These are phyloP conservation scores for Metarhizium anisopliae DNA, from an alignment of 2,329 filamentous ascomycete genomes.

Conservation along the genomic window DNA sequence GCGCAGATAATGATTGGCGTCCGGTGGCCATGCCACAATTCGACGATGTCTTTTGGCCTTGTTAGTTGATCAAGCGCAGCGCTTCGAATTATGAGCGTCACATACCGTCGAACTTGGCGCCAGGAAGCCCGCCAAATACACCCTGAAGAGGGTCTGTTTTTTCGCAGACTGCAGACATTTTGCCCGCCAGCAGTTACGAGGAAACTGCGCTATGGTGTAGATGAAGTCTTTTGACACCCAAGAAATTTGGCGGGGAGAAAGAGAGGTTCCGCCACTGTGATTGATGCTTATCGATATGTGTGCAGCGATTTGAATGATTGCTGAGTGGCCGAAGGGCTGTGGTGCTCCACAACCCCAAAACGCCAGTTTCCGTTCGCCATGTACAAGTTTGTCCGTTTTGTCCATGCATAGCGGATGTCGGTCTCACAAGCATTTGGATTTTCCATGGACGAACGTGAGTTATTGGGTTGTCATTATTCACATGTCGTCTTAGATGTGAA, in stretches of 20 bases:
- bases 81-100: not conserved
- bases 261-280: not conserved
- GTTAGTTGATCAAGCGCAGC: not conserved
- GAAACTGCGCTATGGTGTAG: not conserved
- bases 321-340: not conserved
- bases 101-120: slow-evolving; percentile 4
- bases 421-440: no score
- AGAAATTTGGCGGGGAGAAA: not conserved
- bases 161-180: slow-evolving; percentile 3
- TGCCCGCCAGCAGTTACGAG: not conserved
- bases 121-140: not conserved
- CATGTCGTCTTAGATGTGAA: no score
- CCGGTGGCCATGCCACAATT: slow-evolving; percentile 38
- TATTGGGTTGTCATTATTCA: no score
- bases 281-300: slow-evolving; percentile 5
- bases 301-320: not conserved
- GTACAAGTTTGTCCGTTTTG: no score
- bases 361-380: no score
- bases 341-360: not conserved
- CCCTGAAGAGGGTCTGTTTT: not conserved
- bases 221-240: not conserved
- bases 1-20: slow-evolving; percentile 32
- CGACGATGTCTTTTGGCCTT: slow-evolving; percentile 23
- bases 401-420: no score
- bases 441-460: no score